These are phyloP conservation scores for Exobasidium cylindrosporum DNA, from an alignment of 1,284 basidiomycete genomes.

Conservation along the genomic window DNA sequence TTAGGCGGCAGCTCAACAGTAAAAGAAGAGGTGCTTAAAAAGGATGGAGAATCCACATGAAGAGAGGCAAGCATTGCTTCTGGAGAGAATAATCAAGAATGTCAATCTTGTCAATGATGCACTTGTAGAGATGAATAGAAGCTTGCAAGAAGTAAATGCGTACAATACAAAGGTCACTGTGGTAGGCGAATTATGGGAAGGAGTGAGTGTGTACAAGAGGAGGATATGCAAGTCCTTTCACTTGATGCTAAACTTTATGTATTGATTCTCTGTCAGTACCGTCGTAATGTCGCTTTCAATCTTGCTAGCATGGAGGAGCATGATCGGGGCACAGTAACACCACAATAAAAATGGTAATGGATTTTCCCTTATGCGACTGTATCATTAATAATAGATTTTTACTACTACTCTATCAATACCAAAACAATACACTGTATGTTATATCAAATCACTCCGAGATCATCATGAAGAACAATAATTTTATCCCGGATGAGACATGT, in stretches of 20 bases:
- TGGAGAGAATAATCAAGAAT: constrained; percentile 86
- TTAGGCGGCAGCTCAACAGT: too few relatives aligned
- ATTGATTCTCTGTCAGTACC: constrained; percentile 43
- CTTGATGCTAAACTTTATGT: not conserved
- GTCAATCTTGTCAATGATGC: constrained; percentile 62
- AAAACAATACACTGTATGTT: too few relatives aligned
- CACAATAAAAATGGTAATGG: too few relatives aligned
- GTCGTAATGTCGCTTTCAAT: constrained; percentile 51
- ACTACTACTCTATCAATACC: too few relatives aligned
- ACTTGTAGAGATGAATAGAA: constrained; percentile 71
- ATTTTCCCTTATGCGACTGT: too few relatives aligned
- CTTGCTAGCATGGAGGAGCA: constrained; percentile 41
- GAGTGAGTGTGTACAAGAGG: constrained; percentile 37
- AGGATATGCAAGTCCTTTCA: too few relatives aligned
- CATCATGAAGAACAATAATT: too few relatives aligned
- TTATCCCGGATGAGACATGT: too few relatives aligned
- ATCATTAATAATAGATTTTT: too few relatives aligned
- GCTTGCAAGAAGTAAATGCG: constrained; percentile 60
- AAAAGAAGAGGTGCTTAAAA: not conserved
- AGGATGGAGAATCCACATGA: constrained; percentile 63
- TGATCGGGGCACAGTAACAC: constrained; percentile 6
- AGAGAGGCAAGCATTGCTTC: constrained; percentile 79
- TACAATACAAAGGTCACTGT: constrained; percentile 49
- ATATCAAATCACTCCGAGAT: too few relatives aligned
- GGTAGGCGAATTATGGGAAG: constrained; percentile 49